Conservation (phyloP, 2,329 filamentous ascomycete species). For the Paecilomyces variotii region DNA sequence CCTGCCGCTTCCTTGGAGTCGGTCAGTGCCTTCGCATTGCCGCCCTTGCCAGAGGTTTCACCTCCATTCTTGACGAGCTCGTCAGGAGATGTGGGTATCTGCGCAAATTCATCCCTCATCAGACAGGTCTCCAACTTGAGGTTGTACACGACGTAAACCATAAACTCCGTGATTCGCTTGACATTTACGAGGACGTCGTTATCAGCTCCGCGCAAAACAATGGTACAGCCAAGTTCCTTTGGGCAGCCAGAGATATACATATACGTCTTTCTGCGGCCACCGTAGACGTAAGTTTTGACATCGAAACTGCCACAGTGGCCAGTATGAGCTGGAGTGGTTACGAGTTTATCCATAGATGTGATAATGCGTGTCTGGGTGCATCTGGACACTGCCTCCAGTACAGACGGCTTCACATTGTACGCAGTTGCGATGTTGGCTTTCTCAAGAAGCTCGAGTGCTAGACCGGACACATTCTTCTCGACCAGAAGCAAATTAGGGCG, state of each 20-base stretch:
- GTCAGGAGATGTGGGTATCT: conserved; percentile 60
- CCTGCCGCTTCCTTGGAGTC: conserved; percentile 2
- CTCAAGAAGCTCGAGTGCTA: conserved; percentile 80
- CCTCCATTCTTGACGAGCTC: conserved; percentile 24
- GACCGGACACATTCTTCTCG: conserved; percentile 83
- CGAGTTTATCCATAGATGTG: conserved; percentile 88
- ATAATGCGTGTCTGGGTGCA: conserved; percentile 90
- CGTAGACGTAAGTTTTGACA: conserved; percentile 88
- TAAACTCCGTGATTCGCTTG: conserved; percentile 94
- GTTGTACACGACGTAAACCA: conserved; percentile 98
- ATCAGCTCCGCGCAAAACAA: conserved; percentile 76
- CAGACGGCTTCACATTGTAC: conserved; percentile 93
- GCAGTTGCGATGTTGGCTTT: conserved; percentile 86
- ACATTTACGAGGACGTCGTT: conserved; percentile 64
- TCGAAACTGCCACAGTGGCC: conserved; percentile 83
- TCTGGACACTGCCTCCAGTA: conserved; percentile 87
- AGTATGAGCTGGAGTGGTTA: conserved; percentile 64
- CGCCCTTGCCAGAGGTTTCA: conserved; percentile 6
- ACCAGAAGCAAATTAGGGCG: conserved; percentile 82
- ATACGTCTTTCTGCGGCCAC: conserved; percentile 82
- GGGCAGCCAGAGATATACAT: conserved; percentile 89
- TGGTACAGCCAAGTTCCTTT: conserved; percentile 87
- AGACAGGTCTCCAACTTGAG: conserved; percentile 90
- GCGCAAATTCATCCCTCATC: conserved; percentile 84
- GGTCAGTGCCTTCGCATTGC: background rate